These are phyloP conservation scores for Oemleria cerasiformis DNA, from an alignment of 306 rosid species.

Conservation along the genomic window DNA sequence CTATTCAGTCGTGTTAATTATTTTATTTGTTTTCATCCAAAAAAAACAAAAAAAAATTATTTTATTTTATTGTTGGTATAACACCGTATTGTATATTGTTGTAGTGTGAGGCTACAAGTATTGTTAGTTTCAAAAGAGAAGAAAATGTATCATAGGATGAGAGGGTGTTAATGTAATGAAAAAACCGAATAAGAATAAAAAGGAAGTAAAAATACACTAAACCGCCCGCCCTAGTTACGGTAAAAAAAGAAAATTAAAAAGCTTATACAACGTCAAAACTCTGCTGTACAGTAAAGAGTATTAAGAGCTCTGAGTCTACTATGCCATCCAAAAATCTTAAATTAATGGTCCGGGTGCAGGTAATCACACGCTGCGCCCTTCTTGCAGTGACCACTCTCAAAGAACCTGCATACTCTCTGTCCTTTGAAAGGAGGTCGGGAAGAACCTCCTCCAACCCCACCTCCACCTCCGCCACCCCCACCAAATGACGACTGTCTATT, in stretches of 20 bases:
- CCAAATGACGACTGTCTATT: constrained; percentile 69
- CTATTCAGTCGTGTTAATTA: neutral
- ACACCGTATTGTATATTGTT: no score
- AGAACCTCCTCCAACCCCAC: constrained; percentile 64
- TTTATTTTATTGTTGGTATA: no score
- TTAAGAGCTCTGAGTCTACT: constrained; percentile 37
- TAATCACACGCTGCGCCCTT: constrained; percentile 83
- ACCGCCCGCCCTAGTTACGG: neutral
- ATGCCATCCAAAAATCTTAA: constrained; percentile 21
- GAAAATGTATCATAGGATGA: neutral
- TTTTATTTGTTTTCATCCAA: no score
- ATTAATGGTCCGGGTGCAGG: constrained; percentile 53
- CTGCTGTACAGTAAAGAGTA: constrained; percentile 63
- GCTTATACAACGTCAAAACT: constrained; percentile 47
- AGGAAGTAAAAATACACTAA: constrained; percentile 18
- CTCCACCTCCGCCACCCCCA: constrained; percentile 60
- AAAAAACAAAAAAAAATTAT: no score
- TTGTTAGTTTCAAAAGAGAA: neutral
- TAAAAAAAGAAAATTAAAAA: constrained; percentile 6
- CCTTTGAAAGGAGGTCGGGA: constrained; percentile 69
- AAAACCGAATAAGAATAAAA: neutral
- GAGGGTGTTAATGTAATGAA: neutral
- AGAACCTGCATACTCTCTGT: constrained; percentile 74
- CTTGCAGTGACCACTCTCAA: constrained; percentile 86
- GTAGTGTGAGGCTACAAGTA: neutral